A percentile compares a stretch with the other conserved stretches of the same genome.
Evolutionary conservation across 768 basidiomycete genomes (phyloP).

Genomic region (Russula abietina): DNA sequence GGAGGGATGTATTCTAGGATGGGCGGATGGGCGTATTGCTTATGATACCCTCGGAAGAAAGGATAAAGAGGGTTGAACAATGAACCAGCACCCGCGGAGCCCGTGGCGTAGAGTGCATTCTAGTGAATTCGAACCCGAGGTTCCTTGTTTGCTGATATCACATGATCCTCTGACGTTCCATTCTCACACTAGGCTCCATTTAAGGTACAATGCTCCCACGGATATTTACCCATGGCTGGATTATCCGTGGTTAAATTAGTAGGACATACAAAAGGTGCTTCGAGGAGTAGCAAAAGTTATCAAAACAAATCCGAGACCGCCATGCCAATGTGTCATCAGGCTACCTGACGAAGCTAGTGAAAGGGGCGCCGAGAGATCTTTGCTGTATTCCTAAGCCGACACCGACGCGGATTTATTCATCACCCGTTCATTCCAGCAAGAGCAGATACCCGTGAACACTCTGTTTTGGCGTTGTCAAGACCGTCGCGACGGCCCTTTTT

Average conservation of each 20-base stretch:
- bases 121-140: too few relatives aligned
- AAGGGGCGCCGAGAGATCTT: neutral
- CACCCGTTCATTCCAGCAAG: too few relatives aligned
- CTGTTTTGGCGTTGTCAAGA: too few relatives aligned
- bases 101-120: constrained; percentile 1
- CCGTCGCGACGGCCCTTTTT: too few relatives aligned
- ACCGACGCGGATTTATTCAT: too few relatives aligned
- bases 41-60: neutral
- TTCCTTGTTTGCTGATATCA: neutral
- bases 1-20: neutral
- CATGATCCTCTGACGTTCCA: neutral
- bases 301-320: too few relatives aligned
- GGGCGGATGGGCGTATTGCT: neutral
- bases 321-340: too few relatives aligned
- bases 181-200: neutral
- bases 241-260: neutral
- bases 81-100: constrained; percentile 1
- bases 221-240: neutral
- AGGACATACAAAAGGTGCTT: too few relatives aligned
- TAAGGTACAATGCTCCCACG: neutral
- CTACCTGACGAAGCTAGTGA: too few relatives aligned
- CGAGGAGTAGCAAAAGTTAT: too few relatives aligned
- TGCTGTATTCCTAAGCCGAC: neutral
- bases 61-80: neutral
- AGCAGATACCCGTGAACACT: too few relatives aligned